These are phyloP conservation scores for Fagus sylvatica DNA, from an alignment of 306 rosid species.

Conservation along the genomic window DNA sequence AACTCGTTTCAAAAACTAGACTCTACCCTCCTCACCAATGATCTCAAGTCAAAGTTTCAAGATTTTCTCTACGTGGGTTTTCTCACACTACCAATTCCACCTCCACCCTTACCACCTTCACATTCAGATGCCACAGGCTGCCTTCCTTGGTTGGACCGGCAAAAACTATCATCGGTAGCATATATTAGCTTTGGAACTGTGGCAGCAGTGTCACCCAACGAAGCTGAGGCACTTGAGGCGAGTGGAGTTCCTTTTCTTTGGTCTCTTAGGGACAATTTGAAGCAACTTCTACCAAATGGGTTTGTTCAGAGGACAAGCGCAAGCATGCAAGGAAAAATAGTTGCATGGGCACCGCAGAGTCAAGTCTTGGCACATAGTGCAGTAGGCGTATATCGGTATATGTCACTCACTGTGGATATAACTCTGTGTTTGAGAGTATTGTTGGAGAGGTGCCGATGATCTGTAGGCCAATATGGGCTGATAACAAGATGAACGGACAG, in stretches of 20 bases:
- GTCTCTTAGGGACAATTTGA: too few relatives aligned
- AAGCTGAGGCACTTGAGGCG: too few relatives aligned
- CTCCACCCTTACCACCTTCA: constrained; percentile 4
- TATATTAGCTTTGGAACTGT: too few relatives aligned
- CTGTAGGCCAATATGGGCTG: constrained; percentile 47
- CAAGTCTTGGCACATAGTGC: constrained; percentile 44
- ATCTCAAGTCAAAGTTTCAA: constrained; percentile 14
- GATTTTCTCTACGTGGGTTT: constrained; percentile 25
- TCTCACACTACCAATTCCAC: constrained; percentile 6
- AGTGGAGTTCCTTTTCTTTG: too few relatives aligned
- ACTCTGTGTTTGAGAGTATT: constrained; percentile 51
- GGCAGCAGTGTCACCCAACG: too few relatives aligned
- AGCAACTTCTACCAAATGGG: too few relatives aligned
- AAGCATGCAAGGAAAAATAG: too few relatives aligned
- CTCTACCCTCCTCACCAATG: background rate
- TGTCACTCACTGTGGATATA: constrained; percentile 53
- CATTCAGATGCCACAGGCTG: constrained; percentile 21
- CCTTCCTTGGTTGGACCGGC: constrained; percentile 29
- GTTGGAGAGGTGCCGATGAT: constrained; percentile 55
- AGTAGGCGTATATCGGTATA: constrained; percentile 38
- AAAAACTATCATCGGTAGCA: too few relatives aligned
- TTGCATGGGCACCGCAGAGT: constrained; percentile 48
- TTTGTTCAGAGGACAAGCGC: too few relatives aligned
- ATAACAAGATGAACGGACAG: constrained; percentile 31
- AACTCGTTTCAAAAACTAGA: constrained; percentile 26